A percentile compares a stretch with the other conserved stretches of the same genome.
Evolutionary conservation across 2,329 filamentous ascomycete species (phyloP).

Genomic region (Chaetomium olivaceum): DNA sequence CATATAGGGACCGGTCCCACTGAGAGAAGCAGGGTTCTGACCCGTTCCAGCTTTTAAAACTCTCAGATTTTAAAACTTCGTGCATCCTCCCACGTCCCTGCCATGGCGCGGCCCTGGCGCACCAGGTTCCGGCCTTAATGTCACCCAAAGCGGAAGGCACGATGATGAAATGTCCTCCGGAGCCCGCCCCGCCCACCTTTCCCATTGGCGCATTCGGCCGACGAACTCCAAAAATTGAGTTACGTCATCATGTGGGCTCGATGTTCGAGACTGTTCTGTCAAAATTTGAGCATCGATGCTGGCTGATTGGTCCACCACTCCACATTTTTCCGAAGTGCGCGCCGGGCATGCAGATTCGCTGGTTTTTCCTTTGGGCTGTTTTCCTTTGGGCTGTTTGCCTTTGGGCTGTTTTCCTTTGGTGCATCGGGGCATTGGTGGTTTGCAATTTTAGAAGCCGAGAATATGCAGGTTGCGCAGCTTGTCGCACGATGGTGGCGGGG

Average conservation of each 20-base stretch:
- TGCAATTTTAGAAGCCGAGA: background rate
- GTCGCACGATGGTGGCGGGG: background rate
- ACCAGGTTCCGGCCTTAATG: background rate
- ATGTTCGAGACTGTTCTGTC: background rate
- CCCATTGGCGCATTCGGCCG: constrained; percentile 4
- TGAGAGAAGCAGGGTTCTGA: background rate
- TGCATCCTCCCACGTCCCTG: background rate
- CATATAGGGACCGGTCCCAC: background rate
- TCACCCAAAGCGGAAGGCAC: constrained; percentile 13
- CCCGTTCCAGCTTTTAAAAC: background rate
- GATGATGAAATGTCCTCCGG: constrained; percentile 21
- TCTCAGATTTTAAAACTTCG: background rate
- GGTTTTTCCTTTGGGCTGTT: background rate
- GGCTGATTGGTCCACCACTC: background rate
- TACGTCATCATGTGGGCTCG: constrained; percentile 12
- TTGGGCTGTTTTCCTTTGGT: background rate
- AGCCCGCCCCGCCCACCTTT: background rate
- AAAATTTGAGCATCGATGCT: constrained; percentile 8
- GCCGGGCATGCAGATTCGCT: background rate
- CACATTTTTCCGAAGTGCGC: background rate
- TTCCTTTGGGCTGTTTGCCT: background rate
- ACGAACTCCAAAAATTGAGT: background rate
- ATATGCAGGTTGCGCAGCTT: background rate
- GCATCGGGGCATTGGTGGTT: background rate
- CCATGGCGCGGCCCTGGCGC: background rate